phyloP scores from a whole-genome alignment of 2,329 filamentous ascomycete genomes.

The Calonectria honghensis region DNA sequence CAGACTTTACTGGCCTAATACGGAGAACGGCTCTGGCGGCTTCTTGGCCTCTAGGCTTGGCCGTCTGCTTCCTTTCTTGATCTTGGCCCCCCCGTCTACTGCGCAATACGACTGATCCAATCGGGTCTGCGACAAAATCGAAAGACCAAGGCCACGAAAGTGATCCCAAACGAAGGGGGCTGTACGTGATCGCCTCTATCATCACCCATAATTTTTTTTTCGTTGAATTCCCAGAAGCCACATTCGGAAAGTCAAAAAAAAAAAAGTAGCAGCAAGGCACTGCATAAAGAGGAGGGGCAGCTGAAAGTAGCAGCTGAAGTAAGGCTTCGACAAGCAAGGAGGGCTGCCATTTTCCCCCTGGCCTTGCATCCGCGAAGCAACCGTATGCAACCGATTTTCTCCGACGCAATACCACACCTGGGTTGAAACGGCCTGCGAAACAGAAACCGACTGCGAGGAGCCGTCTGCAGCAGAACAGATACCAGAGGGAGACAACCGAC shows the following conservation, averaged over 20 bases:
- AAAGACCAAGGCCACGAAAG: not conserved
- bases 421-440: constrained; percentile 20
- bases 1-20: constrained; percentile 33
- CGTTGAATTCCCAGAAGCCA: not conserved
- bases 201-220: constrained; percentile 1
- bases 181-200: not conserved
- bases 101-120: constrained; percentile 34
- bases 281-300: constrained; percentile 32
- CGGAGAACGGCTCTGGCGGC: constrained; percentile 46
- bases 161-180: not conserved
- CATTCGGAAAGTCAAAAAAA: constrained; percentile 21
- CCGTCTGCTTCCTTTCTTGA: constrained; percentile 44
- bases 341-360: constrained; percentile 18
- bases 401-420: constrained; percentile 10
- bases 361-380: constrained; percentile 17
- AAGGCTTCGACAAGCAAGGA: constrained; percentile 5
- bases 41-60: constrained; percentile 47
- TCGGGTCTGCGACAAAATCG: constrained; percentile 15
- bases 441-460: not conserved
- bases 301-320: constrained; percentile 22
- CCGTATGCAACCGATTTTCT: constrained; percentile 19
- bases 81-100: no score
- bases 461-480: constrained; percentile 9
- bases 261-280: constrained; percentile 1
- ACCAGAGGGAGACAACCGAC: not conserved